Evolutionary conservation across 2,329 filamentous ascomycete genomes (phyloP).

Genomic region (Colletotrichum navitas): DNA sequence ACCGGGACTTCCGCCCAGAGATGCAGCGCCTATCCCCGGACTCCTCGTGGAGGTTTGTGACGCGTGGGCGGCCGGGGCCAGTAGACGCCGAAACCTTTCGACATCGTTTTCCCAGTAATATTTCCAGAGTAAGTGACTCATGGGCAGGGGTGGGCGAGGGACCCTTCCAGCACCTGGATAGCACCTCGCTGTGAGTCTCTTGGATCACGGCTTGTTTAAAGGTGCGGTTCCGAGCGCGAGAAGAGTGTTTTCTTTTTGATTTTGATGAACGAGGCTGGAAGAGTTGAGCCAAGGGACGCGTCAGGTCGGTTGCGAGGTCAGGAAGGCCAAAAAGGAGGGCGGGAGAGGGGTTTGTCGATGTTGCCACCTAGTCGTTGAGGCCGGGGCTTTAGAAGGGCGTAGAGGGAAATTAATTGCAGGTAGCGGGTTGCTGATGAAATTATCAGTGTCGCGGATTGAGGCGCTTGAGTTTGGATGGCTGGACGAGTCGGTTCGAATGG

Average conservation of each 20-base stretch:
- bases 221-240: slow-evolving; percentile 64
- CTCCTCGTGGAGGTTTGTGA: slow-evolving; percentile 68
- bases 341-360: slow-evolving; percentile 13
- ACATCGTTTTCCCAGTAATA: slow-evolving; percentile 98
- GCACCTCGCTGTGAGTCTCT: slow-evolving; percentile 92
- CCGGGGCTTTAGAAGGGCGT: background rate
- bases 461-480: slow-evolving; percentile 16
- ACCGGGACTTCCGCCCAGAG: slow-evolving; percentile 56
- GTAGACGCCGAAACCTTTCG: slow-evolving; percentile 90
- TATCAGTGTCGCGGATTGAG: slow-evolving; percentile 11
- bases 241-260: slow-evolving; percentile 42
- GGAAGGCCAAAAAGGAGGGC: slow-evolving; percentile 14
- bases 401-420: background rate
- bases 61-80: slow-evolving; percentile 77
- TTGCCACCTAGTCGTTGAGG: slow-evolving; percentile 39
- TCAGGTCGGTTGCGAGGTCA: background rate
- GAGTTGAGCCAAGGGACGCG: background rate
- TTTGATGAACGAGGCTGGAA: slow-evolving; percentile 37
- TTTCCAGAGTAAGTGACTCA: slow-evolving; percentile 98
- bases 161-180: slow-evolving; percentile 64
- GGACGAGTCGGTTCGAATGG: background rate
- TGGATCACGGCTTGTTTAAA: slow-evolving; percentile 94
- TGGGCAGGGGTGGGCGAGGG: slow-evolving; percentile 65
- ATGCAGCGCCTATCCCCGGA: slow-evolving; percentile 57
- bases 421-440: background rate